phyloP scores from a whole-genome alignment of 2,329 filamentous ascomycete genomes.

The Ascocoryne sarcoides region DNA sequence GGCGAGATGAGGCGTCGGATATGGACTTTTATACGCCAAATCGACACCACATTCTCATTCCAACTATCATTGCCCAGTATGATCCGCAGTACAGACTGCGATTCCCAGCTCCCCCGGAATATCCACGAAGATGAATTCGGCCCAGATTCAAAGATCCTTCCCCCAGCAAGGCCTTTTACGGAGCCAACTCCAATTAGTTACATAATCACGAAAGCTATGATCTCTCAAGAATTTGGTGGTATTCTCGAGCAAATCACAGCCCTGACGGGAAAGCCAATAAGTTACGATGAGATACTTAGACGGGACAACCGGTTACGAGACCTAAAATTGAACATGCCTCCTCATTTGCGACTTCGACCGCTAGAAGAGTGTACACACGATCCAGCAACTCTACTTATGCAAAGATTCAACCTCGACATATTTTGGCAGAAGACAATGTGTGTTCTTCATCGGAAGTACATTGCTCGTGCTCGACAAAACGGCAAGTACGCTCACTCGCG shows the following conservation, averaged over 20 bases:
- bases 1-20: conserved; percentile 65
- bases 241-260: conserved; percentile 59
- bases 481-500: conserved; percentile 77
- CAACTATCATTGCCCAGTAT: conserved; percentile 55
- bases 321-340: conserved; percentile 60
- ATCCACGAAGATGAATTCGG: conserved; percentile 75
- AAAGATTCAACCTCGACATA: conserved; percentile 75
- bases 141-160: conserved; percentile 57
- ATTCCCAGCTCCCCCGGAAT: conserved; percentile 67
- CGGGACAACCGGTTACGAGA: conserved; percentile 54
- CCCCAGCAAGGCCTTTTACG: conserved; percentile 55
- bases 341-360: conserved; percentile 67
- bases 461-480: conserved; percentile 69
- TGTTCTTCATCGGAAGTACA: conserved; percentile 80
- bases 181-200: conserved; percentile 72
- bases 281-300: conserved; percentile 57
- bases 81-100: conserved; percentile 66
- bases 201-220: conserved; percentile 59
- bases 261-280: conserved; percentile 41
- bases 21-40: conserved; percentile 64
- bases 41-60: conserved; percentile 70
- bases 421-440: conserved; percentile 85
- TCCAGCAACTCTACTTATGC: conserved; percentile 76
- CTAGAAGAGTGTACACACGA: conserved; percentile 69
- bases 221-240: conserved; percentile 60